These are phyloP conservation scores for Gossypium bickii DNA, from an alignment of 345 rosid genomes.

Conservation along the genomic window DNA sequence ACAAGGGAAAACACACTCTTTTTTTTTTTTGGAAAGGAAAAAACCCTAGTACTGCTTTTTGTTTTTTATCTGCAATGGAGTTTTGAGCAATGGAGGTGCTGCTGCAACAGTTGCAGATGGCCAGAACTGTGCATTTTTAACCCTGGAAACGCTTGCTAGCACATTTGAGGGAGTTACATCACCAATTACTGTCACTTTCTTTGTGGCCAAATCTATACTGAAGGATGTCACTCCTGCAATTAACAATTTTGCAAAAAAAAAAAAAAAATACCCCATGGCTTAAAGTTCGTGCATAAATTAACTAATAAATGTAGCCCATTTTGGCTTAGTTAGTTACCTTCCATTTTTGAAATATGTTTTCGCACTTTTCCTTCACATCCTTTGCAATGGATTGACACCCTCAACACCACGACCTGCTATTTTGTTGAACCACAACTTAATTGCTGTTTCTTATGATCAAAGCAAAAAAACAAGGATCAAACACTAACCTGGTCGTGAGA, in stretches of 20 bases:
- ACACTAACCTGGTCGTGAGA: constrained; percentile 8
- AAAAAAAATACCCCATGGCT: not conserved
- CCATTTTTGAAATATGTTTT: constrained; percentile 89
- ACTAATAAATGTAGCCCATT: not conserved
- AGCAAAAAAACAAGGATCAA: constrained; percentile 28
- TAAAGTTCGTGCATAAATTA: not conserved
- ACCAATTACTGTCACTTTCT: constrained; percentile 50
- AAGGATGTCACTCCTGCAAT: constrained; percentile 56
- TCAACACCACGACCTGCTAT: constrained; percentile 73
- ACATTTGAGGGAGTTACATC: constrained; percentile 49
- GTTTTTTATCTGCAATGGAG: not conserved
- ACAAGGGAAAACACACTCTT: not conserved
- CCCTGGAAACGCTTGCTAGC: constrained; percentile 46
- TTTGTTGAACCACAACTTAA: not conserved
- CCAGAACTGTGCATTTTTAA: constrained; percentile 57
- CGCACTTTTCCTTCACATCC: constrained; percentile 95
- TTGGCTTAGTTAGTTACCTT: constrained; percentile 40
- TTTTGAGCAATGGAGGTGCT: not conserved
- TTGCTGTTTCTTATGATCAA: not conserved
- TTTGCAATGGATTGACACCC: constrained; percentile 90
- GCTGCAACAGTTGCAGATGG: constrained; percentile 27
- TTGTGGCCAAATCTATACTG: constrained; percentile 44
- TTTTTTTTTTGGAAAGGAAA: not conserved
- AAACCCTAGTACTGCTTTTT: not conserved
- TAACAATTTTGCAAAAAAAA: not conserved